Conservation (phyloP, 2,329 filamentous ascomycete species). For the Rhynchosporium secalis region DNA sequence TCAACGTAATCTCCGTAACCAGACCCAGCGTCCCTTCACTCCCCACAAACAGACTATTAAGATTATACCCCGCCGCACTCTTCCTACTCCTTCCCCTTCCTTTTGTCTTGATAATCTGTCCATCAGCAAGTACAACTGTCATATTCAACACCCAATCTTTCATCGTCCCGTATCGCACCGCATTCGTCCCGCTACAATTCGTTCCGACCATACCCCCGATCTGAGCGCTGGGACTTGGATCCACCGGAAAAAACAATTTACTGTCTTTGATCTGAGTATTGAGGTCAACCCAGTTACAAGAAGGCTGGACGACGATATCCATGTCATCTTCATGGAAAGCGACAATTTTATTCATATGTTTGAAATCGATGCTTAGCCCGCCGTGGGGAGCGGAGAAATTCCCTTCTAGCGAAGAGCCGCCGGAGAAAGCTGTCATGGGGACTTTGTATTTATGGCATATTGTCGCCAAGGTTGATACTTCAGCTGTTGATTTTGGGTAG, state of each 20-base stretch:
- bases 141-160: conserved; percentile 84
- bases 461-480: conserved; percentile 61
- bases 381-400: conserved; percentile 86
- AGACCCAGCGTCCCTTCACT: conserved; percentile 79
- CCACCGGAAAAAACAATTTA: conserved; percentile 85
- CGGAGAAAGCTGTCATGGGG: conserved; percentile 74
- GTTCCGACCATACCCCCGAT: conserved; percentile 83
- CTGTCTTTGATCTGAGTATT: conserved; percentile 68
- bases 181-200: conserved; percentile 75
- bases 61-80: conserved; percentile 78
- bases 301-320: conserved; percentile 89
- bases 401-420: conserved; percentile 81
- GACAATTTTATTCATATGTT: conserved; percentile 79
- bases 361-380: conserved; percentile 82
- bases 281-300: conserved; percentile 82
- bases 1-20: conserved; percentile 81
- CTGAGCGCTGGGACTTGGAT: conserved; percentile 69
- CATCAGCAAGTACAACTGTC: conserved; percentile 77
- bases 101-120: conserved; percentile 75
- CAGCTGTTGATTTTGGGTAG: conserved; percentile 59
- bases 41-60: conserved; percentile 76
- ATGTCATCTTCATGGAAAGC: conserved; percentile 82
- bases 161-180: conserved; percentile 81
- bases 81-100: conserved; percentile 70
- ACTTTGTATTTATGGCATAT: conserved; percentile 76